Base-by-base conservation (phyloP, 306 rosid genomes). In the Quercus dentata region DNA sequence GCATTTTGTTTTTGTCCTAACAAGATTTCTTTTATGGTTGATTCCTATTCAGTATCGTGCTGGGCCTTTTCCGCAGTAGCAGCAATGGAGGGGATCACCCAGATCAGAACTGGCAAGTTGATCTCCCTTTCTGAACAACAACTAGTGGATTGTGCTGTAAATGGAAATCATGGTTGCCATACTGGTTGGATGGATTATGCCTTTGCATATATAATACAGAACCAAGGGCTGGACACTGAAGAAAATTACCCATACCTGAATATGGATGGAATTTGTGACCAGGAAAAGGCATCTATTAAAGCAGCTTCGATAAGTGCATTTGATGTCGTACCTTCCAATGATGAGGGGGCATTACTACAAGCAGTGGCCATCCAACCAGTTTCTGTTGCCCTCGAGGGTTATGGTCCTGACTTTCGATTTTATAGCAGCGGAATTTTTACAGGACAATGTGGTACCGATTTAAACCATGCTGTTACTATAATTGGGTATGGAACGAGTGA, bases 21-120 rank as follows among this genome's bases (percentile, higher is more conserved):
- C 27, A 25, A 25, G 27, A 25, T 25, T 25, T 25, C 27, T 25
- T 25, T 25, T 25, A 25, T 70, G 55, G 12, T 19, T 21, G 56
- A 20, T 44, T 70, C 7, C 5, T 17, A 17, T 27, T 41, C 17
- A 67, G 83, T 56, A 23, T 44, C 73, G 27, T 78, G 88, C 4
- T 74, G 78, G 78, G 80, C 78, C 41, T 78, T 81, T 81, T 61
- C 78, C 1, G 61, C 61, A 0, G 73, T 79, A 57, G 80, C 87
- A 9, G 74, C 82, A 0, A 62, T 80, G 14, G 84, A 80, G 12
- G 80, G 78, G 3, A 52, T 73, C 20, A 61, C 30, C 52, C 5
- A 83, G 56, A 86, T 86, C 31, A 62, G 27, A 69, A 76, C 56
- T 0, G 83, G 84, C 15, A 28, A 79, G 0, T 15, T 87, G 64